A percentile compares a stretch with the other conserved stretches of the same genome.
phyloP scores from a whole-genome alignment of 129 eudicot species.

The Solidago caesia region DNA sequence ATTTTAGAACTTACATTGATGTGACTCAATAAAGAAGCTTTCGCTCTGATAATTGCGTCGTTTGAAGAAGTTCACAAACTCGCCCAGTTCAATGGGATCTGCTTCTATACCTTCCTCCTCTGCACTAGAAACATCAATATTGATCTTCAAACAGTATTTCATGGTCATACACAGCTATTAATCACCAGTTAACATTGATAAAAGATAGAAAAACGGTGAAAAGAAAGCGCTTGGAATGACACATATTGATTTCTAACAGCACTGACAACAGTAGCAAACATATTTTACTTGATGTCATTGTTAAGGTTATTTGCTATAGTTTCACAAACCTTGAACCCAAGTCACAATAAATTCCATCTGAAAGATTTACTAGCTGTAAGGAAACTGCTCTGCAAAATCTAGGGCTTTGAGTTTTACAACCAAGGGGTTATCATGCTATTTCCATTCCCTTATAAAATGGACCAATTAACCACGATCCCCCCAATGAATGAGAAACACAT shows the following conservation, averaged over 20 bases:
- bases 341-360: neutral
- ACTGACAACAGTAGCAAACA: neutral
- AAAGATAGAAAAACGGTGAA: neutral
- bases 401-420: neutral
- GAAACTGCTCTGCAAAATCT: neutral
- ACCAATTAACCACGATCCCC: no score
- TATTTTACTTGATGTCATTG: neutral
- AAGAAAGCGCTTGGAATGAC: neutral
- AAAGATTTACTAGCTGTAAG: neutral
- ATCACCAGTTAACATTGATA: constrained; percentile 8
- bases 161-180: neutral
- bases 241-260: neutral
- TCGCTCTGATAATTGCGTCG: constrained; percentile 73
- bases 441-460: no score
- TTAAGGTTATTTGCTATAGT: neutral
- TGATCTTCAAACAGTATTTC: constrained; percentile 15
- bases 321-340: constrained; percentile 9
- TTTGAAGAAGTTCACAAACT: constrained; percentile 67
- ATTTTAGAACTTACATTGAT: constrained; percentile 67
- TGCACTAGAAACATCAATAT: constrained; percentile 57
- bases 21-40: constrained; percentile 73
- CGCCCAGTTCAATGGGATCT: constrained; percentile 66
- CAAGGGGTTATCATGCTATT: no score
- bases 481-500: no score
- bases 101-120: constrained; percentile 87